Evolutionary conservation across 108 stramenopile species (phyloP).

Genomic region (Nannochloropsis granulata): DNA sequence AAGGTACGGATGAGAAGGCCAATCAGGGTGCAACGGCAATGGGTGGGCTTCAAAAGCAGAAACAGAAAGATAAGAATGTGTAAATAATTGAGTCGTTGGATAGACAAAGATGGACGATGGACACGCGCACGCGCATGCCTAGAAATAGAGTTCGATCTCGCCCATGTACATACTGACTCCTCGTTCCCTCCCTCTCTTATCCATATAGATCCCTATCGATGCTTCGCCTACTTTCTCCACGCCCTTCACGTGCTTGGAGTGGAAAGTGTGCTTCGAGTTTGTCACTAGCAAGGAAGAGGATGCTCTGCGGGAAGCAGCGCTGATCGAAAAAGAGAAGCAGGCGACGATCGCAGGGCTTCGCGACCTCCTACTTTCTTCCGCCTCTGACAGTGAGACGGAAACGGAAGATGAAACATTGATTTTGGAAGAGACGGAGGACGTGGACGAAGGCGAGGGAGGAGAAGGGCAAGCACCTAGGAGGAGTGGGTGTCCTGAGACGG

Average conservation of each 20-base stretch:
- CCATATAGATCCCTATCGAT: background rate
- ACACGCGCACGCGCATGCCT: no score
- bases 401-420: background rate
- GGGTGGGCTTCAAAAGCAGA: no score
- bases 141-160: no score
- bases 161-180: no score
- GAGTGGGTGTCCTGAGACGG: background rate
- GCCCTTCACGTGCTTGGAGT: background rate
- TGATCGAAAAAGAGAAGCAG: background rate
- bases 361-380: background rate
- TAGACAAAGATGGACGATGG: no score
- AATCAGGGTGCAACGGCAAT: no score
- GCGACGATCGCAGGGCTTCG: background rate
- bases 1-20: no score
- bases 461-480: background rate
- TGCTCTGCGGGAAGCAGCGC: background rate
- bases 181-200: no score
- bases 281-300: background rate
- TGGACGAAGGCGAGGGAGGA: background rate
- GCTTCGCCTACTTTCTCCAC: background rate
- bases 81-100: no score
- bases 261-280: background rate
- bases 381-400: background rate
- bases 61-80: no score
- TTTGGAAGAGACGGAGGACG: background rate